Base-by-base conservation (phyloP, 352 stramenopile species). In the Aphanomyces stellatus region DNA sequence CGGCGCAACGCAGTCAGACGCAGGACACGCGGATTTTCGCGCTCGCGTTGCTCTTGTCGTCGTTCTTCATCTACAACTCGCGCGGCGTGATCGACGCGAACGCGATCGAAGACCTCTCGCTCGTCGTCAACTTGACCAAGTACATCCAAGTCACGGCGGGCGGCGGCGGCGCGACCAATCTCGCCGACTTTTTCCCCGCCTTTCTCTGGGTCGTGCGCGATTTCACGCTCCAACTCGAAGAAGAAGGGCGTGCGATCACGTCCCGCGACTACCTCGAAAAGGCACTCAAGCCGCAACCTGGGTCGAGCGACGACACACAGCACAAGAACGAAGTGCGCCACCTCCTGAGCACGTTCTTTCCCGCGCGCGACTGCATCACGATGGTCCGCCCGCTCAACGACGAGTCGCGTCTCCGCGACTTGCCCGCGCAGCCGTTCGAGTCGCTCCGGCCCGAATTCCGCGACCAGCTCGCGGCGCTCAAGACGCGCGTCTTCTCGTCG, bases 41-140 rank as follows among this genome's bases (percentile, higher is more conserved):
- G 31, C 73, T 97, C 6, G 87, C 87, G 31, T 67, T 96, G 71
- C 72, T 97, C 22, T 73, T 97, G 46, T 78, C 80, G 24, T 92
- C 87, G 28, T 86, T 81, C 49, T 96, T 97, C 57, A 82, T 97
- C 56, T 97, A 96, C 83, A 97, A 97, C 74, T 93, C 80, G 53
- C 84, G 84, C 25, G 89, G 89, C 19, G 86, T 94, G 0, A 96
- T 97, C 63, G 89, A 97, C 72, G 80, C 77, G 28, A 93, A 91
- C 33, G 88, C 89, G 2, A 91, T 97, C 60, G 87, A 94, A 49
- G 85, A 95, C 56, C 72, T 97, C 28, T 96, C 90, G 67, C 85
- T 97, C 10, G 88, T 97, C 8, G 88, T 95, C 13, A 92, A 97
- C 71, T 68, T 97, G 31, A 89, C 88, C 33, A 88, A 88, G 72